phyloP scores from a whole-genome alignment of 768 basidiomycete species.

The Hypholoma fasciculare region DNA sequence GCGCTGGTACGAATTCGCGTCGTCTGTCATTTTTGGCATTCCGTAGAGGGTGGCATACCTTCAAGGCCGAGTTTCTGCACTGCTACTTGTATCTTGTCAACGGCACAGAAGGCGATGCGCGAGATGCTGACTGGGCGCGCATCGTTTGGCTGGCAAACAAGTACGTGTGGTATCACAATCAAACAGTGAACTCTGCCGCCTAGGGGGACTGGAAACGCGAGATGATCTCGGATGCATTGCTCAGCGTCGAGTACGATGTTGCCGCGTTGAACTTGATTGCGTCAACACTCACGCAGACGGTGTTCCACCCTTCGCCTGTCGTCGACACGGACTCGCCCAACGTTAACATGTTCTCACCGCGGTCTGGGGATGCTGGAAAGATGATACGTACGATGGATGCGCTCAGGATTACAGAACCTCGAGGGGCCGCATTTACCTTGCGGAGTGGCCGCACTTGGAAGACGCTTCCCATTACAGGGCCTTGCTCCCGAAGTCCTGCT shows the following conservation, averaged over 20 bases:
- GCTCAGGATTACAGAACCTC: constrained; percentile 27
- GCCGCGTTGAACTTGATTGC: constrained; percentile 31
- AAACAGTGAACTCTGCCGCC: constrained; percentile 45
- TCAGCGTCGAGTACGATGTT: constrained; percentile 25
- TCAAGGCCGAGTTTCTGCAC: constrained; percentile 71
- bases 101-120: constrained; percentile 47
- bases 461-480: constrained; percentile 52
- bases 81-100: constrained; percentile 65
- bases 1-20: constrained; percentile 65
- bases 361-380: constrained; percentile 43
- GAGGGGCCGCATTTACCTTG: constrained; percentile 29
- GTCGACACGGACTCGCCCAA: constrained; percentile 45
- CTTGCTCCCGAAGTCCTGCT: constrained; percentile 68
- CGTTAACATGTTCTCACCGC: constrained; percentile 51
- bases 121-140: constrained; percentile 39
- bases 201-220: constrained; percentile 64
- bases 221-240: constrained; percentile 42
- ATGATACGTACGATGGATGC: constrained; percentile 48
- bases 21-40: constrained; percentile 58
- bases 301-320: constrained; percentile 52
- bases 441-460: constrained; percentile 9
- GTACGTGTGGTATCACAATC: constrained; percentile 61
- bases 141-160: constrained; percentile 67
- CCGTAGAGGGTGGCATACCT: constrained; percentile 54
- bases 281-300: constrained; percentile 52